Percentiles rank a stretch among this genome's conserved stretches.
Evolutionary conservation across 371 early-diverging fungal species (phyloP).

Genomic region (Mucor plumbeus): DNA sequence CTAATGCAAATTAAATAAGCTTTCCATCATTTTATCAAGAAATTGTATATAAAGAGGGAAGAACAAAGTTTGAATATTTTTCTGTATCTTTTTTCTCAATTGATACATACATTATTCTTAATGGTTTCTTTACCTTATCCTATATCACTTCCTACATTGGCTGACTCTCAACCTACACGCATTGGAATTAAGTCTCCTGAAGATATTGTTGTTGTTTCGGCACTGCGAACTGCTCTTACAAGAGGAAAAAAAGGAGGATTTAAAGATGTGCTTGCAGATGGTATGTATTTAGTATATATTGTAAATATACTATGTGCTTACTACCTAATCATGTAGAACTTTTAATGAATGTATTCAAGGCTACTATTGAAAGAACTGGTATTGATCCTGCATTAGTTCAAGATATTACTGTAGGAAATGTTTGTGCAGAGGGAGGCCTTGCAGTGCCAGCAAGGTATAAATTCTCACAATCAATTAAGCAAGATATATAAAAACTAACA

Average conservation of each 20-base stretch:
- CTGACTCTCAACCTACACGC: slow-evolving; percentile 15
- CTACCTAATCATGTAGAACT: slow-evolving; percentile 54
- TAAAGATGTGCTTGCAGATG: slow-evolving; percentile 85
- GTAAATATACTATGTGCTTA: not conserved
- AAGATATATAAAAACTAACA: too few relatives aligned
- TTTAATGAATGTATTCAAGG: slow-evolving; percentile 85
- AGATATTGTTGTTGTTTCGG: slow-evolving; percentile 84
- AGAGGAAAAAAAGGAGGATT: slow-evolving; percentile 92
- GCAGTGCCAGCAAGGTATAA: slow-evolving; percentile 85
- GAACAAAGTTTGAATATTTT: too few relatives aligned
- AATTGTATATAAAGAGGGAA: too few relatives aligned
- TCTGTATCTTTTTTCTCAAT: not conserved
- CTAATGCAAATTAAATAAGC: not conserved
- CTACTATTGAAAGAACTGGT: slow-evolving; percentile 74
- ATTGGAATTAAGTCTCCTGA: slow-evolving; percentile 80
- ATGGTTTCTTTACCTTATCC: slow-evolving; percentile 21
- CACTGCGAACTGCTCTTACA: slow-evolving; percentile 89
- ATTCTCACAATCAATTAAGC: too few relatives aligned
- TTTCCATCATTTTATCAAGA: not conserved
- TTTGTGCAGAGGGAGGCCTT: slow-evolving; percentile 90
- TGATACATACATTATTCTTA: too few relatives aligned
- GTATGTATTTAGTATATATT: not conserved
- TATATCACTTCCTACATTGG: slow-evolving; percentile 16
- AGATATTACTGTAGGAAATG: slow-evolving; percentile 96
- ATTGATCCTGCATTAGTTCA: slow-evolving; percentile 90